These are phyloP conservation scores for Penicillium sp. DNA, from an alignment of 2,329 filamentous ascomycete species.

Conservation along the genomic window DNA sequence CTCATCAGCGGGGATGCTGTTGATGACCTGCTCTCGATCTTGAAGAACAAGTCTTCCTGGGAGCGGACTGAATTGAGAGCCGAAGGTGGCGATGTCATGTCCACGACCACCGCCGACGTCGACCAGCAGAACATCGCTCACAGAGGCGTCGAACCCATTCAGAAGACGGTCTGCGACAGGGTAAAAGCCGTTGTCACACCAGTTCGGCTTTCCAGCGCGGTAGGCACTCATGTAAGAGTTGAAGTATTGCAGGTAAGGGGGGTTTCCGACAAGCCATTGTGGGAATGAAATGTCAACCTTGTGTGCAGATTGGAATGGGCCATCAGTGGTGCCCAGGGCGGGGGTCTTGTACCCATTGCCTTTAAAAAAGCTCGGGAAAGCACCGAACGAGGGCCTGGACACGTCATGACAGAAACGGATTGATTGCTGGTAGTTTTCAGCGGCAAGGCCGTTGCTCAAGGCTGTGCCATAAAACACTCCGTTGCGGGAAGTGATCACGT, in stretches of 20 bases:
- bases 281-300: conserved; percentile 39
- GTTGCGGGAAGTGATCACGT: conserved; percentile 29
- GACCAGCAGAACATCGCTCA: conserved; percentile 20
- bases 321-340: conserved; percentile 24
- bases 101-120: conserved; percentile 26
- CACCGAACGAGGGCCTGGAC: conserved; percentile 35
- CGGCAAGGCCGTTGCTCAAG: conserved; percentile 37
- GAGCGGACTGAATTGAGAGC: neutral
- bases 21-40: conserved; percentile 19
- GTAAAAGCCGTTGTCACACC: conserved; percentile 30
- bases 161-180: conserved; percentile 21
- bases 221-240: conserved; percentile 43
- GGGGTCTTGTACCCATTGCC: conserved; percentile 32
- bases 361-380: conserved; percentile 36
- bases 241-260: conserved; percentile 37
- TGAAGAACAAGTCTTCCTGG: conserved; percentile 12
- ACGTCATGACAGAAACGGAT: conserved; percentile 43
- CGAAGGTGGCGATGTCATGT: conserved; percentile 20
- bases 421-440: conserved; percentile 38
- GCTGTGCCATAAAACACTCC: conserved; percentile 31
- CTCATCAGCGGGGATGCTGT: neutral
- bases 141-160: conserved; percentile 10
- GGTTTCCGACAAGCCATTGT: conserved; percentile 39
- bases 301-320: conserved; percentile 42
- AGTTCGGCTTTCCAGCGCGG: conserved; percentile 40